Percentiles rank a stretch among this genome's conserved stretches.
phyloP scores from a whole-genome alignment of 805 yeast species.

The Sungouiella thailandica region DNA sequence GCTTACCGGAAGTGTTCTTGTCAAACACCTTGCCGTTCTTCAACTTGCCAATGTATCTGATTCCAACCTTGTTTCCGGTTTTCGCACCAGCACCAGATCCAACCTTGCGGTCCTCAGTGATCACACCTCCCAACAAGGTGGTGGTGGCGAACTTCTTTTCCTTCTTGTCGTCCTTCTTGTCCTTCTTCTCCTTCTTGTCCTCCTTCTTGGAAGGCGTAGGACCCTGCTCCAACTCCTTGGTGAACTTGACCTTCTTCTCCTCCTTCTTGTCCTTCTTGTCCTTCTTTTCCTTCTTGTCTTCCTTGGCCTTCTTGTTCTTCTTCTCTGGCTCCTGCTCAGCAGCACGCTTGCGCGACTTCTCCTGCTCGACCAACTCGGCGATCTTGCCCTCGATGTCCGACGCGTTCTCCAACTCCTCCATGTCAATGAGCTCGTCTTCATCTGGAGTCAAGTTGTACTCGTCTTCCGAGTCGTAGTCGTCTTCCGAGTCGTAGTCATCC shows the following conservation, averaged over 20 bases:
- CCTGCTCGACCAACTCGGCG: slow-evolving; percentile 68
- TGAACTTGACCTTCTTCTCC: slow-evolving; percentile 75
- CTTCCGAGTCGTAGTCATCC: slow-evolving; percentile 27
- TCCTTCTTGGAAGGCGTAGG: slow-evolving; percentile 57
- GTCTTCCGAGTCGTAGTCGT: slow-evolving; percentile 35
- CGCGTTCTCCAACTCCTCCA: slow-evolving; percentile 62
- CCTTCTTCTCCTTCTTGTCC: slow-evolving; percentile 13
- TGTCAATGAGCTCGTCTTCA: slow-evolving; percentile 62
- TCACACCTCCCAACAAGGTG: slow-evolving; percentile 88
- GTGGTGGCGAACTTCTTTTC: slow-evolving; percentile 60
- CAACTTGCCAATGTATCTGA: slow-evolving; percentile 96
- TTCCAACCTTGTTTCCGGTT: slow-evolving; percentile 85
- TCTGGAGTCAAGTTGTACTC: slow-evolving; percentile 71
- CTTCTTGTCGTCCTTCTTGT: slow-evolving; percentile 7
- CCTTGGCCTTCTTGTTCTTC: no score
- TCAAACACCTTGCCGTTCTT: slow-evolving; percentile 95
- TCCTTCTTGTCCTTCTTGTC: slow-evolving; percentile 42
- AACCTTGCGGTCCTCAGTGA: slow-evolving; percentile 83
- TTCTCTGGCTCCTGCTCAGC: slow-evolving; percentile 24
- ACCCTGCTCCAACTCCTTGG: slow-evolving; percentile 89
- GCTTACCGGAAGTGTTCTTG: slow-evolving; percentile 96
- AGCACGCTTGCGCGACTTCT: slow-evolving; percentile 19
- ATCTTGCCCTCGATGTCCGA: slow-evolving; percentile 70
- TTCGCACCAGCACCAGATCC: slow-evolving; percentile 90
- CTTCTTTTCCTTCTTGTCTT: slow-evolving; percentile 24